Evolutionary conservation across 2,329 filamentous ascomycete genomes (phyloP).

Genomic region (Pestalotiopsis sp.): DNA sequence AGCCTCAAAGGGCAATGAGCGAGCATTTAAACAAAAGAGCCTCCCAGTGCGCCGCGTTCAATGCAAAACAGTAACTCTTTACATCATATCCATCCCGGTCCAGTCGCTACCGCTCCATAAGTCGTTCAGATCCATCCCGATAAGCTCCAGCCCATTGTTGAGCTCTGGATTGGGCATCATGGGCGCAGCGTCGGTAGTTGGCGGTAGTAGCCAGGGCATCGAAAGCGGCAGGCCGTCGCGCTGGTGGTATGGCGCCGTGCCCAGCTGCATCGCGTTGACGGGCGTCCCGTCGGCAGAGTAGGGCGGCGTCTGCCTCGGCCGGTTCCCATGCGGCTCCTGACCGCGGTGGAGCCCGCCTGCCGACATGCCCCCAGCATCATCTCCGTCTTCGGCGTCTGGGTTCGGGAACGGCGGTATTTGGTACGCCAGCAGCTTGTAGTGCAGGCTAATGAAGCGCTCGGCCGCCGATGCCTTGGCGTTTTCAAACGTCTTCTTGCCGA

Average conservation of each 20-base stretch:
- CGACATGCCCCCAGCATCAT: conserved; percentile 21
- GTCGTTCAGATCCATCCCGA: conserved; percentile 57
- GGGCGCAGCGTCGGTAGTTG: conserved; percentile 29
- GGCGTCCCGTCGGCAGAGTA: conserved; percentile 36
- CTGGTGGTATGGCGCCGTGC: conserved; percentile 21
- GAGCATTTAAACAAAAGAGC: neutral
- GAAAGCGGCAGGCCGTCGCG: conserved; percentile 28
- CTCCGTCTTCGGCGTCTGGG: conserved; percentile 19
- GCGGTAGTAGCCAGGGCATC: conserved; percentile 36
- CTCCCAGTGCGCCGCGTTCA: neutral
- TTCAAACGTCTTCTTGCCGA: conserved; percentile 59
- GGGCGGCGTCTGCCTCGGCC: conserved; percentile 40
- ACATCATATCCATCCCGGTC: conserved; percentile 21
- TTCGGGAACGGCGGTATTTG: conserved; percentile 48
- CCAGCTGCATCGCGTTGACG: conserved; percentile 20
- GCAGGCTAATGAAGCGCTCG: conserved; percentile 60
- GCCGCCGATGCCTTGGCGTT: conserved; percentile 61
- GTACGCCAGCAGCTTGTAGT: conserved; percentile 58
- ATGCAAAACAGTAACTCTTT: neutral
- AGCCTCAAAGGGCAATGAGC: neutral
- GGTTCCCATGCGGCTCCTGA: conserved; percentile 13
- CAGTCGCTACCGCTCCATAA: conserved; percentile 51
- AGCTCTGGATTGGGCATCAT: conserved; percentile 52
- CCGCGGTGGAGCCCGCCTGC: neutral
- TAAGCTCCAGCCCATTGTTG: conserved; percentile 46